Evolutionary conservation across 345 rosid genomes (phyloP), one percentile per base, ranked within the genome.

Genomic region (Melastoma malabathricum): DNA sequence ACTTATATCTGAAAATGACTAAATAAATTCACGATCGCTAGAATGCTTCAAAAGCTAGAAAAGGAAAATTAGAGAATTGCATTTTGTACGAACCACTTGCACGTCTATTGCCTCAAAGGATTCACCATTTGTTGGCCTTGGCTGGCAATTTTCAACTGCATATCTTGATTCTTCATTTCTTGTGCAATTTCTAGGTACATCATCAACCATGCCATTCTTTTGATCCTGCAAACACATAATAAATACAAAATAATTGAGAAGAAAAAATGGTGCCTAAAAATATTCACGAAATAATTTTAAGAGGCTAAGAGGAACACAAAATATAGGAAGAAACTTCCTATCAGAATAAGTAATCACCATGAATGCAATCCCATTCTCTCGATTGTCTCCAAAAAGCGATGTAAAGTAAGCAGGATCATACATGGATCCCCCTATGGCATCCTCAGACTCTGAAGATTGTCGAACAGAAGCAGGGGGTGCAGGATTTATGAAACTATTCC

Each of bases 401-500:
- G 76, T 75, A 64, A 68, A 81, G 59, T 66, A 76, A 62, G 78
- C 59, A 4, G 79, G 86, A 70, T 75, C 80, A 52, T 81, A 68
- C 13, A 76, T 66, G 59, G 86, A 60, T 29, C 83, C 89, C 23
- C 83, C 94, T 48, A 81, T 51, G 55, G 64, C 72, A 31, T 68
- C 86, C 50, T 81, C 84, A 51, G 72, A 69, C 31, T 68, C 85
- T 0, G 84, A 77, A 67, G 63, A 54, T 13, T 50, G 66, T 54
- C 71, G 59, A 59, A 56, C 64, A 29, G 65, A 53, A 18, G 56
- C 46, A 51, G 83, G 67, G 22, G 69, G 46, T 18, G 59, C 58
- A 13, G 89, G 92, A 48, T 71, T 80, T 15, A 86, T 34, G 57
- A 90, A 82, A 61, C 92, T 84, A 64, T 66, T 73, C 58, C 76